Evolutionary conservation across 176 grass and related monocot species (phyloP).

Genomic region (Lolium multiflorum): DNA sequence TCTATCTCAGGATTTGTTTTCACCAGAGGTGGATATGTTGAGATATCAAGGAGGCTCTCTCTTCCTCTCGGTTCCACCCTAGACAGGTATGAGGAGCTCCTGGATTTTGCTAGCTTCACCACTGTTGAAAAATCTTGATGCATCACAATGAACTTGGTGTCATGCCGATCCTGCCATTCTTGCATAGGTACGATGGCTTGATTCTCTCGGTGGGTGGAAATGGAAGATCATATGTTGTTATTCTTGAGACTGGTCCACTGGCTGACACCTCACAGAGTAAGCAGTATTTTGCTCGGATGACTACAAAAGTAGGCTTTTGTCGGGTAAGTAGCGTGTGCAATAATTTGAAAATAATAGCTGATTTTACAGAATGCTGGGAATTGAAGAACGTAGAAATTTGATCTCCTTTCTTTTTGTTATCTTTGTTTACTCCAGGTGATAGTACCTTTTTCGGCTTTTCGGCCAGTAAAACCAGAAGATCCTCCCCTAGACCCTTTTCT

Average conservation of each 20-base stretch:
- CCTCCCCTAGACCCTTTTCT: constrained; percentile 97
- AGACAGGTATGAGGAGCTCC: constrained; percentile 68
- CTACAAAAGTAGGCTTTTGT: constrained; percentile 95
- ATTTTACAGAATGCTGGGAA: constrained; percentile 23
- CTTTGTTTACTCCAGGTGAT: constrained; percentile 70
- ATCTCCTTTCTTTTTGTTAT: neutral
- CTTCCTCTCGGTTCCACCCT: constrained; percentile 96
- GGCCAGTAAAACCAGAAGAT: constrained; percentile 91
- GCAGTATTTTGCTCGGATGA: constrained; percentile 91
- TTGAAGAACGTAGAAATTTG: constrained; percentile 1
- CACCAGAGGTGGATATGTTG: constrained; percentile 91
- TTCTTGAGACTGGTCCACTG: constrained; percentile 94
- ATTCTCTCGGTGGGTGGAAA: constrained; percentile 95
- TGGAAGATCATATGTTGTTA: constrained; percentile 91
- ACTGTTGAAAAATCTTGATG: constrained; percentile 13
- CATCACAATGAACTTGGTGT: constrained; percentile 26
- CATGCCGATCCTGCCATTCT: constrained; percentile 27
- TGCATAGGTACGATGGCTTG: constrained; percentile 87
- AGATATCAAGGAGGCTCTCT: constrained; percentile 87
- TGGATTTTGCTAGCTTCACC: constrained; percentile 31
- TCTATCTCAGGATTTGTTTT: constrained; percentile 85
- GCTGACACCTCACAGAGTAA: constrained; percentile 95
- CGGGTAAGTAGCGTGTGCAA: constrained; percentile 66
- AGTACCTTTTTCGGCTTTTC: constrained; percentile 97
- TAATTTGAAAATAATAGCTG: constrained; percentile 23